Percentiles rank a stretch among this genome's conserved stretches.
These are phyloP conservation scores for Haplographium delicatum DNA, from an alignment of 495 filamentous ascomycete genomes.

Conservation along the genomic window DNA sequence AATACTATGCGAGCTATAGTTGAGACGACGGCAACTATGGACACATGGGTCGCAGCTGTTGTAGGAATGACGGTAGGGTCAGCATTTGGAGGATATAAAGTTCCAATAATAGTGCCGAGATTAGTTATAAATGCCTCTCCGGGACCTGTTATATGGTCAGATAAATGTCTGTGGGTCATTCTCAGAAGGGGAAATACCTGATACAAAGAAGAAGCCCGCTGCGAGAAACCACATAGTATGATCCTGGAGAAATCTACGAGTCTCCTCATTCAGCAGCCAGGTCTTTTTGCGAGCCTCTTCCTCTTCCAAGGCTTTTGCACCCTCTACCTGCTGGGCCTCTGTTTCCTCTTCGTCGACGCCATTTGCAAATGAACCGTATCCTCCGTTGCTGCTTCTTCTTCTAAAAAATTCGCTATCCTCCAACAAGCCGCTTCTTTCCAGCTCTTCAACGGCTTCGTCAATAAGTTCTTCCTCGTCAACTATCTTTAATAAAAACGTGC, in stretches of 20 bases:
- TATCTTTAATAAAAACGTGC: slow-evolving; percentile 64
- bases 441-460: slow-evolving; percentile 77
- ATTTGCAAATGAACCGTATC: slow-evolving; percentile 30
- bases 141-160: slow-evolving; percentile 56
- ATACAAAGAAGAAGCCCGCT: slow-evolving; percentile 82
- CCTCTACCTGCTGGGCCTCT: slow-evolving; percentile 36
- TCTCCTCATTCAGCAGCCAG: slow-evolving; percentile 84
- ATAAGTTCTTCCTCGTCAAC: slow-evolving; percentile 63
- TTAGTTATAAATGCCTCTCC: slow-evolving; percentile 98
- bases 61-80: slow-evolving; percentile 43
- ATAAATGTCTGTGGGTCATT: not conserved
- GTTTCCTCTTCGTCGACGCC: slow-evolving; percentile 17
- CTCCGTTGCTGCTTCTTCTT: slow-evolving; percentile 30
- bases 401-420: slow-evolving; percentile 63
- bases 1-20: slow-evolving; percentile 83
- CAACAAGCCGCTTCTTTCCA: slow-evolving; percentile 79
- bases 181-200: slow-evolving; percentile 10
- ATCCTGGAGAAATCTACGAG: slow-evolving; percentile 73
- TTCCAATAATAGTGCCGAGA: slow-evolving; percentile 86
- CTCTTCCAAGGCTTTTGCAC: slow-evolving; percentile 46
- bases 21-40: slow-evolving; percentile 82
- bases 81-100: slow-evolving; percentile 62
- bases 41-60: slow-evolving; percentile 82
- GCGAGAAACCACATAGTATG: slow-evolving; percentile 94
- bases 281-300: slow-evolving; percentile 72